phyloP scores from a whole-genome alignment of 2,329 filamentous ascomycete species.

The Emergomyces orientalis region DNA sequence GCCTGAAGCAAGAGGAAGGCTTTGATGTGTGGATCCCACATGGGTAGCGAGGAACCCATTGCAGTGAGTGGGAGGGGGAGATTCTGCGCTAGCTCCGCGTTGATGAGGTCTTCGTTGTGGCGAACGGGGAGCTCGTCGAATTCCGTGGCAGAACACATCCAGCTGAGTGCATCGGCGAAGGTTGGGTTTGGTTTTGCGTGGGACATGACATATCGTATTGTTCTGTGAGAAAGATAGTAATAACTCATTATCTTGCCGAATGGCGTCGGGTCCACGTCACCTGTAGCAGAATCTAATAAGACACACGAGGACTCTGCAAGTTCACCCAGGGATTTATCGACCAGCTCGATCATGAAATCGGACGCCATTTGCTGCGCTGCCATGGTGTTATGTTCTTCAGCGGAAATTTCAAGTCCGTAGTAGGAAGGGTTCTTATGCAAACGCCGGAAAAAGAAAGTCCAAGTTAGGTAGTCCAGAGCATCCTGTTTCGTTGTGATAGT shows the following conservation, averaged over 20 bases:
- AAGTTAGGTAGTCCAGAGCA: conserved; percentile 92
- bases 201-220: conserved; percentile 72
- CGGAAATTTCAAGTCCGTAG: conserved; percentile 88
- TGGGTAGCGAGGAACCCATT: conserved; percentile 56
- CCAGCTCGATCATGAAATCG: conserved; percentile 88
- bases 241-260: conserved; percentile 99
- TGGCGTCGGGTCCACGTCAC: conserved; percentile 79
- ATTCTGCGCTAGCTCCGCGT: conserved; percentile 75
- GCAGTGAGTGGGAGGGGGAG: conserved; percentile 58
- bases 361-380: conserved; percentile 80
- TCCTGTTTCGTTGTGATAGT: conserved; percentile 94
- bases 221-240: conserved; percentile 95
- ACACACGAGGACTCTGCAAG: conserved; percentile 79
- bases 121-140: conserved; percentile 96
- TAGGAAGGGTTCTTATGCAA: conserved; percentile 98
- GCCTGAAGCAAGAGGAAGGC: conserved; percentile 88
- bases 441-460: conserved; percentile 98
- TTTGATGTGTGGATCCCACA: conserved; percentile 99
- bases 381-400: conserved; percentile 83
- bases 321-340: conserved; percentile 74
- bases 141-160: conserved; percentile 89
- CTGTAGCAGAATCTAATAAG: conserved; percentile 64
- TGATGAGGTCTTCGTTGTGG: conserved; percentile 97
- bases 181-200: conserved; percentile 65
- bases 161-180: conserved; percentile 74